Evolutionary conservation across 2,329 filamentous ascomycete species (phyloP), one percentile per base, ranked within the genome.

Genomic region (Aspergillus aculeatus): DNA sequence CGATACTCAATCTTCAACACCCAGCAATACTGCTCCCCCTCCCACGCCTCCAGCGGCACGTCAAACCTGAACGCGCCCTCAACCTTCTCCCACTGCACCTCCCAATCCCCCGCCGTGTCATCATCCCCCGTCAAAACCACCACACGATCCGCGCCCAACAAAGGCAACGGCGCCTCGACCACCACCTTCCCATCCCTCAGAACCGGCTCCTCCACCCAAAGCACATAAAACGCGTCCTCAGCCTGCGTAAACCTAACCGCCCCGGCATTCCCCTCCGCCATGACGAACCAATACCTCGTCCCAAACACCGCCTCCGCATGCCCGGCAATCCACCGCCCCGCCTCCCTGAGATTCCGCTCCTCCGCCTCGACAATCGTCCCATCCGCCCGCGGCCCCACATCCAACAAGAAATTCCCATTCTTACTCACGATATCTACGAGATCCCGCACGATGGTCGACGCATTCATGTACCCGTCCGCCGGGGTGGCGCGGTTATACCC

Each of bases 401-500:
- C 82, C 0, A 86, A 75, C 55, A 86, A 63, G 54, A 86, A 76
- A 62, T 86, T 86, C 0, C 83, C 83, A 56, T 84, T 84, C 69
- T 84, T 84, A 58, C 75, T 76, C 0, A 83, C 77, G 62, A 84
- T 83, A 60, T 85, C 82, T 3, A 84, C 76, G 0, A 84, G 77
- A 4, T 73, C 76, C 14, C 73, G 71, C 0, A 86, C 74, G 24
- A 86, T 75, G 0, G 71, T 76, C 7, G 69, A 74, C 0, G 83
- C 80, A 47, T 81, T 84, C 78, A 86, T 82, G 68, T 86, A 86
- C 10, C 73, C 75, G 0, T 65, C 68, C 1, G 72, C 66, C 0
- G 80, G 75, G 0, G 84, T 87, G 1, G 83, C 83, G 6, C 80
- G 75, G 67, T 87, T 86, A 71, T 83, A 87, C 3, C 84, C 84